Evolutionary conservation across 208 protist genomes (phyloP).

Genomic region (Vickermania spadyakhi): DNA sequence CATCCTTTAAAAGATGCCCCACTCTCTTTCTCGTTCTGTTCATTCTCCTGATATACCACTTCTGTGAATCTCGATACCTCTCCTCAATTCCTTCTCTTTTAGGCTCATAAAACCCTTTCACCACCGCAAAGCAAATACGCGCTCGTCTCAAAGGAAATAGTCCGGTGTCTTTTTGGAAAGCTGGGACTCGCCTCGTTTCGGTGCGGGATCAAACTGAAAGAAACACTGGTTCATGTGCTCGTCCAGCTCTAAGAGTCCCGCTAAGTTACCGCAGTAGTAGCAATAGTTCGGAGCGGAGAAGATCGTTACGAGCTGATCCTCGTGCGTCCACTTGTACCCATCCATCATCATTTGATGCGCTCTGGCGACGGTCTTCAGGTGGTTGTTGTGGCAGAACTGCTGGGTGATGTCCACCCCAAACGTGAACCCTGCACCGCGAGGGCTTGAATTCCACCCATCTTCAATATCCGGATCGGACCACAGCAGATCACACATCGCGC

Average conservation of each 20-base stretch:
- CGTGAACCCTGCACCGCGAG: conserved; percentile 96
- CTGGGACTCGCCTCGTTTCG: conserved; percentile 95
- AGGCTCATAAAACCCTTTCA: too few relatives aligned
- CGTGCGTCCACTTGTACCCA: conserved; percentile 98
- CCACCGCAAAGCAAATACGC: too few relatives aligned
- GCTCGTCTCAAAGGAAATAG: conserved; percentile 96
- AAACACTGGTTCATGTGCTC: conserved; percentile 98
- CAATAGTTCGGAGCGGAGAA: conserved; percentile 99
- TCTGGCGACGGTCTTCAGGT: conserved; percentile 92
- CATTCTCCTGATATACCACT: too few relatives aligned
- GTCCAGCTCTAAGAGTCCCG: conserved; percentile 97
- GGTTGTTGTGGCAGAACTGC: conserved; percentile 98
- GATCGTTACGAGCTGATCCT: conserved; percentile 97
- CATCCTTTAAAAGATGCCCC: too few relatives aligned
- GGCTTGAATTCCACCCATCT: conserved; percentile 95
- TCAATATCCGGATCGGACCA: conserved; percentile 98
- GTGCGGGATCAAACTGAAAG: conserved; percentile 98
- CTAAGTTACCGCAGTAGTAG: conserved; percentile 97
- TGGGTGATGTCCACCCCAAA: conserved; percentile 98
- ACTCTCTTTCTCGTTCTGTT: too few relatives aligned
- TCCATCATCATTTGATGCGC: conserved; percentile 98
- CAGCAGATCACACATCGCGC: conserved; percentile 98
- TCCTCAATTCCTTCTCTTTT: too few relatives aligned
- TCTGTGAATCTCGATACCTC: too few relatives aligned
- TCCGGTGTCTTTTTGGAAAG: conserved; percentile 97